These are phyloP conservation scores for Colletotrichum echinochloae DNA, from an alignment of 2,329 filamentous ascomycete genomes.

Conservation along the genomic window DNA sequence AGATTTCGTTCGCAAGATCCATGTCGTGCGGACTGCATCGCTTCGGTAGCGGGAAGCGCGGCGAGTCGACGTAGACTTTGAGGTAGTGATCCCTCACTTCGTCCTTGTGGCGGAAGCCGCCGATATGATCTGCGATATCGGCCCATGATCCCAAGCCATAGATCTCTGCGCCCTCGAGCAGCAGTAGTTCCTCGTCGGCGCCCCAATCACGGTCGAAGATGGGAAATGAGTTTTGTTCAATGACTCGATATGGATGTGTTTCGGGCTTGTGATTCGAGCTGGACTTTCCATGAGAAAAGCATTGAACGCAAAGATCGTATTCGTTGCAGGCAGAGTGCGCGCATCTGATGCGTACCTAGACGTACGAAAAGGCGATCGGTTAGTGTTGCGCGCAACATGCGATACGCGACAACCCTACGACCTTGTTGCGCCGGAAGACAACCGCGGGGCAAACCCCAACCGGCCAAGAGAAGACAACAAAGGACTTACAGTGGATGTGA, in stretches of 20 bases:
- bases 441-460: constrained; percentile 12
- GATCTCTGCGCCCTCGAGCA: constrained; percentile 94
- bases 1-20: constrained; percentile 81
- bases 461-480: constrained; percentile 14
- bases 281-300: constrained; percentile 85
- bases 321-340: constrained; percentile 86
- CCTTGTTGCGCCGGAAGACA: constrained; percentile 23
- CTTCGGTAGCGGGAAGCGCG: constrained; percentile 86
- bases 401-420: background rate
- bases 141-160: constrained; percentile 98
- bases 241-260: constrained; percentile 90
- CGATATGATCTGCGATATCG: constrained; percentile 97
- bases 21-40: constrained; percentile 86
- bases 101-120: constrained; percentile 92
- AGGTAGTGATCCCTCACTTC: constrained; percentile 97
- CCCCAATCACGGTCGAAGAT: constrained; percentile 97
- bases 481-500: constrained; percentile 88
- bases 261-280: constrained; percentile 88
- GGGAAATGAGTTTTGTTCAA: constrained; percentile 97
- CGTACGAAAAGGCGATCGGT: constrained; percentile 51
- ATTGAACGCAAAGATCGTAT: constrained; percentile 96
- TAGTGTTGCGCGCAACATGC: constrained; percentile 20
- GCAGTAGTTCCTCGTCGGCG: constrained; percentile 93
- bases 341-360: constrained; percentile 92
- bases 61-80: constrained; percentile 85